Evolutionary conservation across 345 rosid genomes (phyloP), one percentile per base, ranked within the genome.

Genomic region (Nasturtium officinale): DNA sequence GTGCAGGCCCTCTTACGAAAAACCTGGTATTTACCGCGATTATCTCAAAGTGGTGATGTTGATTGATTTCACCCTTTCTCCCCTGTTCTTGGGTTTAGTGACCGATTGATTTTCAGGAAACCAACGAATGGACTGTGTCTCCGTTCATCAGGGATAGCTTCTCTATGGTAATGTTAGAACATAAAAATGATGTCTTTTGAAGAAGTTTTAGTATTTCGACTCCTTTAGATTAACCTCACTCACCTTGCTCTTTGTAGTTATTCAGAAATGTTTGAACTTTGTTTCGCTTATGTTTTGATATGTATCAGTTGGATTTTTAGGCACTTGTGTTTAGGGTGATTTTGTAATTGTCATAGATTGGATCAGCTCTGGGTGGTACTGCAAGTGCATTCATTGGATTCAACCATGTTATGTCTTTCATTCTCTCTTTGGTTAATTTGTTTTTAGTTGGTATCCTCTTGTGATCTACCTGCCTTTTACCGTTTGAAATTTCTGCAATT

Each of bases 111-210:
- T 2, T 45, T 45, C 88, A 91, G 98, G 93, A 89, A 82, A 88
- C 97, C 7, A 91, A 88, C 80, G 82, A 78, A 2, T 91, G 96
- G 98, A 89, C 92, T 23, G 83, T 91, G 56, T 63, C 87, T 35
- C 96, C 97, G 11, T 82, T 94, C 25, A 76, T 94, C 43, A 87
- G 97, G 75, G 97, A 94, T 73, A 94, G 97, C 79, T 91, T 91
- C 58, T 91, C 91, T 26, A 94, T 94, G 98, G 95, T 91, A 84
- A 66, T 17, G 21, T 30, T 7, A n/a, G 2, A 1, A 1, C 32
- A n/a, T n/a, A 20, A 21, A 16, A 9, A 42, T 42, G 48, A 30
- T 47, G n/a, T 42, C 5, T 15, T 1, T 17, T 5, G 28, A 46
- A 54, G 6, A 61, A 42, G 1, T 18, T 52, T 45, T 28, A 9